These are phyloP conservation scores for Trichocomaceae sp. DNA, from an alignment of 2,329 filamentous ascomycete genomes.

Conservation along the genomic window DNA sequence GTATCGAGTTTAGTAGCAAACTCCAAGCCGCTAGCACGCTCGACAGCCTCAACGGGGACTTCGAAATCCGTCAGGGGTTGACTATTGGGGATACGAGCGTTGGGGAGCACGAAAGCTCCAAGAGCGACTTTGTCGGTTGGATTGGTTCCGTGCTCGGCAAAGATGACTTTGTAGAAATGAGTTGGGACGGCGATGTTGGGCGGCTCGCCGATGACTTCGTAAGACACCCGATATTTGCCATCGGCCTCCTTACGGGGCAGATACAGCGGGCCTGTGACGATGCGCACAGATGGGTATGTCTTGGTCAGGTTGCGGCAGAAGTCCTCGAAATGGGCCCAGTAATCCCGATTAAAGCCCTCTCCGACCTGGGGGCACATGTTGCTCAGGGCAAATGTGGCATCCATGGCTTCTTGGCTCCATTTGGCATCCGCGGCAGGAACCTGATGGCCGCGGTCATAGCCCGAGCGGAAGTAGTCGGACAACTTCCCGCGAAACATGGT, in stretches of 20 bases:
- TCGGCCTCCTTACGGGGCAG: conserved; percentile 80
- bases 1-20: conserved; percentile 75
- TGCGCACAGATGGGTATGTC: conserved; percentile 76
- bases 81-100: conserved; percentile 77
- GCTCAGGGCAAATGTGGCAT: conserved; percentile 83
- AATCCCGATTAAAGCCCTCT: conserved; percentile 96
- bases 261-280: conserved; percentile 91
- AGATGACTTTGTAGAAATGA: conserved; percentile 99
- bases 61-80: conserved; percentile 89
- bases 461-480: conserved; percentile 89
- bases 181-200: conserved; percentile 94
- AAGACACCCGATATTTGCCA: conserved; percentile 90
- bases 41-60: conserved; percentile 85
- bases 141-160: conserved; percentile 71
- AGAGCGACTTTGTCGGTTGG: conserved; percentile 70
- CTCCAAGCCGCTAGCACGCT: conserved; percentile 85
- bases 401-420: conserved; percentile 91
- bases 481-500: conserved; percentile 82
- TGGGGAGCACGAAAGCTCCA: conserved; percentile 91
- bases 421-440: conserved; percentile 94
- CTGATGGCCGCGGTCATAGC: conserved; percentile 94
- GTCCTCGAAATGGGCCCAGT: conserved; percentile 98
- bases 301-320: conserved; percentile 81
- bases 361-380: conserved; percentile 99
- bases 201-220: conserved; percentile 91